Evolutionary conservation across 305 asterid genomes (phyloP).

Genomic region (Vinca major): DNA sequence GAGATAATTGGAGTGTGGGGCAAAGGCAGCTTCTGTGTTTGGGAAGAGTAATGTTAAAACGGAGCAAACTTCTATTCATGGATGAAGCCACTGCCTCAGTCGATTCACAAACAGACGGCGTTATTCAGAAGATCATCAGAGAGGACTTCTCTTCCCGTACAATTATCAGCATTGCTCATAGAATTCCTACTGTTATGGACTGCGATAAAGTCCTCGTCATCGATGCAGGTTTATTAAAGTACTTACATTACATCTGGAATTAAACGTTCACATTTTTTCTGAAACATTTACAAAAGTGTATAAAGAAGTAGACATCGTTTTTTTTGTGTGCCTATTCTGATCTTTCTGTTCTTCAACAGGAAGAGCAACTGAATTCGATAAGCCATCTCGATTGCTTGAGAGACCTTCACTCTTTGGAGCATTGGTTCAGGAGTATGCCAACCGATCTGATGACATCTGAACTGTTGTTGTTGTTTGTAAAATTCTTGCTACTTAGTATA

Average conservation of each 20-base stretch:
- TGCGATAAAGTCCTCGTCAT: conserved; percentile 82
- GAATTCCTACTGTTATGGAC: conserved; percentile 97
- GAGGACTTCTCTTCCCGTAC: conserved; percentile 86
- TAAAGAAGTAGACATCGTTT: too few species aligned
- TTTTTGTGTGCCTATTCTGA: neutral
- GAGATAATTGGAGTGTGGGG: conserved; percentile 98
- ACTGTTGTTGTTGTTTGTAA: too few species aligned
- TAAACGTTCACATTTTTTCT: too few species aligned
- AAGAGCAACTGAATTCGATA: conserved; percentile 53
- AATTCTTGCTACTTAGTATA: too few species aligned
- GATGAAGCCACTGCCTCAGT: conserved; percentile 98
- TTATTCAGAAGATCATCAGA: conserved; percentile 81
- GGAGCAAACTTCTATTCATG: conserved; percentile 73
- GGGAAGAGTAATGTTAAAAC: conserved; percentile 89
- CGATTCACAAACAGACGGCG: conserved; percentile 84
- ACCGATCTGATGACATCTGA: conserved; percentile 53
- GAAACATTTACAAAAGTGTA: neutral
- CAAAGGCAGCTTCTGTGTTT: conserved; percentile 93
- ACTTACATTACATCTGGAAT: too few species aligned
- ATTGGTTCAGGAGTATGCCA: conserved; percentile 71
- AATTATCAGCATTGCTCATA: conserved; percentile 93
- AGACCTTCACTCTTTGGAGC: conserved; percentile 70
- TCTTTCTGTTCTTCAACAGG: conserved; percentile 27
- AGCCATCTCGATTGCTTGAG: conserved; percentile 51
- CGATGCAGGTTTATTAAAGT: conserved; percentile 50